Base-by-base conservation (phyloP, 2,329 filamentous ascomycete species). In the Alternaria dauci region DNA sequence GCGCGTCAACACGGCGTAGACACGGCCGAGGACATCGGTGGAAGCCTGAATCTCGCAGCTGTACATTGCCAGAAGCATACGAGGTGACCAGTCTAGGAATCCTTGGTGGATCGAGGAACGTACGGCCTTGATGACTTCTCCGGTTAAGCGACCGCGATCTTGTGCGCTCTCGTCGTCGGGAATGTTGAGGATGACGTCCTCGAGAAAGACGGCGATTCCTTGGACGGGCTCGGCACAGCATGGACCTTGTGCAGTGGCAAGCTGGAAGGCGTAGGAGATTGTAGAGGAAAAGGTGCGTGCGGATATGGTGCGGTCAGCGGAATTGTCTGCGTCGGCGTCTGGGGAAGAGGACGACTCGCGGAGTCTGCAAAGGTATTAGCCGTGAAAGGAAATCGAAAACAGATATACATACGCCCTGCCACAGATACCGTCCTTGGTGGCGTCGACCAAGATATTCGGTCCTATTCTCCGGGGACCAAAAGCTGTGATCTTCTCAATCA, bases 61-160 rank as follows among this genome's bases (percentile, higher is more conserved):
- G 82, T 99, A 99, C 93, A 98, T 98, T 52, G 95, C 95, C 44
- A 99, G 88, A 81, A 98, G 88, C 68, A 99, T 87, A n/a, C 95
- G 89, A 0, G 95, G 92, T 39, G 91, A 94, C 95, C 95, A 99
- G 83, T 98, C 95, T 18, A 97, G 83, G 83, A 98, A 97, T 23
- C 90, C 94, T 65, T 89, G 84, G 52, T 90, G 87, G 62, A 99
- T 93, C n/a, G 89, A 87, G 46, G 92, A 89, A 68, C 94, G 92
- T 18, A 94, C 89, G 0, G 91, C 90, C 78, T 93, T 93, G 82
- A 99, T 97, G 44, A 96, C 88, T 80, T 98, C 95, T 64, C 95
- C 93, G 0, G 94, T 98, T 0, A 98, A 83, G 2, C 94, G 90
- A 70, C 91, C 91, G 50, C 86, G 88, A 69, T 93, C 89, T 14